Evolutionary conservation across 805 yeast species (phyloP), one percentile per base, ranked within the genome.

Genomic region (Candida endomychidarum): DNA sequence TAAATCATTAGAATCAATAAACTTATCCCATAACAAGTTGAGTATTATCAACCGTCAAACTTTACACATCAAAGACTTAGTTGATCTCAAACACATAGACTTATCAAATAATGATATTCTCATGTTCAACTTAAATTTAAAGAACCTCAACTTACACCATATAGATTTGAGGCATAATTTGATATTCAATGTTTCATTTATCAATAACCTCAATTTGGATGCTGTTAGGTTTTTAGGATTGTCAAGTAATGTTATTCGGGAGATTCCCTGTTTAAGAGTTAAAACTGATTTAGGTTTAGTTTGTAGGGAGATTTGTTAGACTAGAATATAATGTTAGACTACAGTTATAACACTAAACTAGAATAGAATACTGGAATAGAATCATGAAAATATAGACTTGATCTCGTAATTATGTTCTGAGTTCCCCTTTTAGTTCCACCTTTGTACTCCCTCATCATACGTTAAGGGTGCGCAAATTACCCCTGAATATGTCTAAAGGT

Each of bases 21-120:
- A 58, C 32, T 44, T 61, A n/a, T 57, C 66, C 4, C 60, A 60
- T 41, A 63, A 63, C 38, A 48, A 37, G 26, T 29, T 61, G 11
- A 39, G 45, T 19, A 36, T 33, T 15, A 17, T 61, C n/a, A 45
- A 43, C 37, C 45, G 47, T 23, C 26, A 32, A 4, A 49, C 43
- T 10, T 51, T 59, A 21, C 35, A 49, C 1, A 47, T 48, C 34
- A 39, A 32, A n/a, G 14, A 42, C 2, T 42, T 33, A 7, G 19
- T 32, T 19, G 26, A 37, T 28, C 41, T 60, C 18, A 16, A 32
- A 6, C 15, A 12, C 8, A 36, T 61, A 12, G 49, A 59, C 27
- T 47, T 62, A 9, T 51, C 61, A 5, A 56, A 63, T 8, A 63
- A 63, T 35, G 47, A 54, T 28, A 38, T 63, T n/a, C 43, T 29